Conservation (phyloP, 2,329 filamentous ascomycete genomes). For the Davidsoniella australis region DNA sequence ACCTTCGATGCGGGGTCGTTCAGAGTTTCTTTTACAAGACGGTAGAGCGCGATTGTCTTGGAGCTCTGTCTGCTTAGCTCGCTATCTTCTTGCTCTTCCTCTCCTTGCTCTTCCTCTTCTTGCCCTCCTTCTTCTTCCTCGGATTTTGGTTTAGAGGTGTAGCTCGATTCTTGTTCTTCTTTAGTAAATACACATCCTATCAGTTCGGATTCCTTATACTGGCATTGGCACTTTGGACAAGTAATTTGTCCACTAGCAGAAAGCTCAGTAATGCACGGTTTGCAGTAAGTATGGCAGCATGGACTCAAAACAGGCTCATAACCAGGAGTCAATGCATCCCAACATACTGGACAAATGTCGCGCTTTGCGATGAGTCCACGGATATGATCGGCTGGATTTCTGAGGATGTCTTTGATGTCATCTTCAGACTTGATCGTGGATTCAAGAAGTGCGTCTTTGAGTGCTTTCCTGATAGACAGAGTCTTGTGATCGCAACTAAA, state of each 20-base stretch:
- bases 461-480: slow-evolving; percentile 50
- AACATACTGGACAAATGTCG: slow-evolving; percentile 70
- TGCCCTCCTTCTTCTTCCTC: slow-evolving; percentile 21
- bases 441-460: slow-evolving; percentile 25
- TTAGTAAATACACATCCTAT: slow-evolving; percentile 14
- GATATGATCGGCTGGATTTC: too few species aligned
- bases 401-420: too few species aligned
- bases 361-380: slow-evolving; percentile 28
- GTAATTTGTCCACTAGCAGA: slow-evolving; percentile 55
- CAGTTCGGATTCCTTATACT: slow-evolving; percentile 39
- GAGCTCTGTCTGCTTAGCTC: slow-evolving; percentile 54
- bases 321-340: slow-evolving; percentile 40
- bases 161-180: not conserved
- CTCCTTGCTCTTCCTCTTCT: slow-evolving; percentile 20
- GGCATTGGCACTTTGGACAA: slow-evolving; percentile 69
- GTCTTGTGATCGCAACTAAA: slow-evolving; percentile 69
- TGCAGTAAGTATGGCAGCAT: slow-evolving; percentile 69
- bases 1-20: slow-evolving; percentile 48
- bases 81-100: slow-evolving; percentile 20
- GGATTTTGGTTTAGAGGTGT: slow-evolving; percentile 41
- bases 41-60: slow-evolving; percentile 65
- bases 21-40: slow-evolving; percentile 54
- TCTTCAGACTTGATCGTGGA: not conserved
- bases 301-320: slow-evolving; percentile 64
- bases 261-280: slow-evolving; percentile 43